Evolutionary conservation across 192 early-diverging fungal species (phyloP).

Genomic region (Entomortierella lignicola): DNA sequence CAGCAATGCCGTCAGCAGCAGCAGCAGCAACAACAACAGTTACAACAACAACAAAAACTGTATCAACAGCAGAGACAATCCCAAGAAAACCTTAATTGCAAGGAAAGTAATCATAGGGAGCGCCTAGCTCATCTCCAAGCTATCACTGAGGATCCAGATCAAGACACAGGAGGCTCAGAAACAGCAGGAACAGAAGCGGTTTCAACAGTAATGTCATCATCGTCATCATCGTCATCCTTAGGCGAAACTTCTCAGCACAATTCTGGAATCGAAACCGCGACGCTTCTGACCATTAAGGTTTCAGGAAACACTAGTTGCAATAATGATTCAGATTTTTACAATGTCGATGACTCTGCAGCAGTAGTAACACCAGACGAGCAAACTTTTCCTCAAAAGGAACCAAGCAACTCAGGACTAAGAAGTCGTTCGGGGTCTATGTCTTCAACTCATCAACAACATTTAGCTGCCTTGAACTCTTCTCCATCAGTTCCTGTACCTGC

Average conservation of each 20-base stretch:
- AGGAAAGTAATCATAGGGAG: background rate
- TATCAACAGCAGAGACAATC: background rate
- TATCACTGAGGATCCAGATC: background rate
- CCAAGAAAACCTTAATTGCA: background rate
- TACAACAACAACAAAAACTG: background rate
- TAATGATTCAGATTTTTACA: too few species aligned
- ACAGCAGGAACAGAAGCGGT: too few species aligned
- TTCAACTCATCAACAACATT: background rate
- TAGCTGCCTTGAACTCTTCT: background rate
- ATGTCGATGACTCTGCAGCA: background rate
- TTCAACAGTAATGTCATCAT: too few species aligned
- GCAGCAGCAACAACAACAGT: conserved; percentile 1
- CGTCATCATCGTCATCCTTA: too few species aligned
- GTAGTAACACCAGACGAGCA: background rate
- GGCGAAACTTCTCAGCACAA: too few species aligned
- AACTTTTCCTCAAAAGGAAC: background rate
- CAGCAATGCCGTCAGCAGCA: conserved; percentile 8
- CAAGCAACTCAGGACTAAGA: background rate
- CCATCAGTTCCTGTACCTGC: background rate
- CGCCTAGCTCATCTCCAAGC: background rate
- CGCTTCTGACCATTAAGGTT: too few species aligned
- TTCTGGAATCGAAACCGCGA: background rate
- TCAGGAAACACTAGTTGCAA: too few species aligned
- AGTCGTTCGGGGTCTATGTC: conserved; percentile 24
- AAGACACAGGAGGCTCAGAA: too few species aligned